phyloP scores from a whole-genome alignment of 2,329 filamentous ascomycete species.

The Microsporum ferrugineum region DNA sequence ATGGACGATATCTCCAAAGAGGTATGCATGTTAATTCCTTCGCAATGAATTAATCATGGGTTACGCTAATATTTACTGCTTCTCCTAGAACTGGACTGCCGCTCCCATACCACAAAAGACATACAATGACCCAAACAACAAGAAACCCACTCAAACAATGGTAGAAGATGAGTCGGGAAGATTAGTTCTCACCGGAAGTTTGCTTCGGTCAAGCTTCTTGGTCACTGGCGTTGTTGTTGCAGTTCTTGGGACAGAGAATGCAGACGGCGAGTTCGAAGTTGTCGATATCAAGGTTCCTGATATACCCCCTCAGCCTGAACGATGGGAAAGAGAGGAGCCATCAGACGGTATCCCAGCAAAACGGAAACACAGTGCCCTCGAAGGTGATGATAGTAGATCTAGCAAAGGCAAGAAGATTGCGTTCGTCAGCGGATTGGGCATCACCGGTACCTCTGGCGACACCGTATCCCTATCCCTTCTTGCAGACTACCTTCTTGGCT shows the following conservation, averaged over 20 bases:
- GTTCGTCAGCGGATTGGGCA: conserved; percentile 76
- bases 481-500: conserved; percentile 77
- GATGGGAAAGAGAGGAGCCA: conserved; percentile 57
- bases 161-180: conserved; percentile 93
- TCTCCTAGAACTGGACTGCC: conserved; percentile 67
- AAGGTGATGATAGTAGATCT: conserved; percentile 34
- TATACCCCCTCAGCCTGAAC: conserved; percentile 64
- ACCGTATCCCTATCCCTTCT: conserved; percentile 65
- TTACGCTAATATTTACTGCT: not conserved
- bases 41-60: not conserved
- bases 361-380: conserved; percentile 20
- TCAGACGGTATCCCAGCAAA: conserved; percentile 32
- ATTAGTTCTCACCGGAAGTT: conserved; percentile 61
- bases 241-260: conserved; percentile 89
- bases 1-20: conserved; percentile 91
- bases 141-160: conserved; percentile 54
- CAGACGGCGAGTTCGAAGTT: conserved; percentile 83
- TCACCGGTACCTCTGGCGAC: conserved; percentile 66
- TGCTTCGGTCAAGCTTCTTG: conserved; percentile 56
- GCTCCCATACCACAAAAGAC: conserved; percentile 66
- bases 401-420: conserved; percentile 60
- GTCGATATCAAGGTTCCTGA: conserved; percentile 84
- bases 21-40: conserved; percentile 40
- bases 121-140: conserved; percentile 50
- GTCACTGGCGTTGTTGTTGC: conserved; percentile 91